These are phyloP conservation scores for Plasmodium gonderi DNA, from an alignment of 169 alveolate species.

Conservation along the genomic window DNA sequence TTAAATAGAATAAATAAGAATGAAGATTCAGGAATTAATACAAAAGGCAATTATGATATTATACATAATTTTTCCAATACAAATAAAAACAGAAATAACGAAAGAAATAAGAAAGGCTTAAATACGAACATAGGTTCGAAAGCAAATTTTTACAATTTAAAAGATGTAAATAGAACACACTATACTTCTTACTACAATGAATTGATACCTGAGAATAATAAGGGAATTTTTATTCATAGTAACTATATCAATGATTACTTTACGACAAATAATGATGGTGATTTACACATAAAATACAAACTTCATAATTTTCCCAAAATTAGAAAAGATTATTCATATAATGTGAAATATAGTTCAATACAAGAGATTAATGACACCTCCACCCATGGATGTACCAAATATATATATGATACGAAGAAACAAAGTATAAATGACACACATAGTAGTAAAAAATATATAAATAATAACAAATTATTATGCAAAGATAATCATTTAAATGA, in stretches of 20 bases:
- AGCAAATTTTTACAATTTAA: slow-evolving; percentile 8
- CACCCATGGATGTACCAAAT: background rate
- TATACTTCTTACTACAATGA: slow-evolving; percentile 55
- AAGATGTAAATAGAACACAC: slow-evolving; percentile 32
- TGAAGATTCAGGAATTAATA: slow-evolving; percentile 56
- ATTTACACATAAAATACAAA: slow-evolving; percentile 52
- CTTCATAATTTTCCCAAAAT: slow-evolving; percentile 32
- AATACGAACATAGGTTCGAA: slow-evolving; percentile 13
- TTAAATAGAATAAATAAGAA: slow-evolving; percentile 43
- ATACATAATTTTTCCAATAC: background rate
- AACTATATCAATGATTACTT: slow-evolving; percentile 62
- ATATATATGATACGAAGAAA: background rate
- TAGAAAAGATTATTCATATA: slow-evolving; percentile 1
- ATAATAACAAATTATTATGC: background rate
- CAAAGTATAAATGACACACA: background rate
- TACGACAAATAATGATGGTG: slow-evolving; percentile 22
- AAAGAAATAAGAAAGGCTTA: slow-evolving; percentile 19
- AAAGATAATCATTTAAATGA: background rate
- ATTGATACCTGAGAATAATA: background rate
- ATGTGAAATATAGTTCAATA: slow-evolving; percentile 68
- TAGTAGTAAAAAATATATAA: background rate
- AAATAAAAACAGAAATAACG: slow-evolving; percentile 23
- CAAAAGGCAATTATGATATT: slow-evolving; percentile 12
- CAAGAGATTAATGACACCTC: slow-evolving; percentile 53
- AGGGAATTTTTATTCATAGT: slow-evolving; percentile 35